Conservation (phyloP, 495 filamentous ascomycete species). For the Penicillium arizonense region DNA sequence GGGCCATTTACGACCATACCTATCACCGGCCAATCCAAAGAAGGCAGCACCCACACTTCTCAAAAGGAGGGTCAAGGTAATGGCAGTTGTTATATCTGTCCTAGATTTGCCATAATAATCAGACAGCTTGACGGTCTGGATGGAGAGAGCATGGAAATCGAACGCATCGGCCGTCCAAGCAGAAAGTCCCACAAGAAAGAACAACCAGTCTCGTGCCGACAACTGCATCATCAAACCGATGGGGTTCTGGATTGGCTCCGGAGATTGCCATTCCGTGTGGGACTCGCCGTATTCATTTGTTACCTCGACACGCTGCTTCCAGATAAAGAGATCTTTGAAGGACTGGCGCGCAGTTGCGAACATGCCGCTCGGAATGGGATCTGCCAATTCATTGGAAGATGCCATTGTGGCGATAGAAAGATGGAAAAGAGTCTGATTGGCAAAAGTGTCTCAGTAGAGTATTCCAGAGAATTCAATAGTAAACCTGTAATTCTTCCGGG, state of each 20-base stretch:
- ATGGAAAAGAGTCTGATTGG: neutral
- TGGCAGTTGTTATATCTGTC: conserved; percentile 69
- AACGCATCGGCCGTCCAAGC: conserved; percentile 72
- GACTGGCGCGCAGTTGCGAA: conserved; percentile 57
- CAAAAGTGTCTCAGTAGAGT: neutral
- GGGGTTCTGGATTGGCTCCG: conserved; percentile 59
- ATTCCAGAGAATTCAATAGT: neutral
- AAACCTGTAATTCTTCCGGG: neutral
- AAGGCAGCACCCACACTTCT: conserved; percentile 66
- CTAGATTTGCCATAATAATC: conserved; percentile 62
- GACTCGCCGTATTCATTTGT: conserved; percentile 54
- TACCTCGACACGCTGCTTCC: conserved; percentile 64
- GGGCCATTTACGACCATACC: conserved; percentile 77
- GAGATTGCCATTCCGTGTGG: conserved; percentile 57
- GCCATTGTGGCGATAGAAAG: conserved; percentile 1
- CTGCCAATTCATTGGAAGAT: conserved; percentile 48
- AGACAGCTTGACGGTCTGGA: conserved; percentile 67
- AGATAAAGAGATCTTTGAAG: conserved; percentile 61
- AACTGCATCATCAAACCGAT: conserved; percentile 58
- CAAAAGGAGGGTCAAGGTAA: conserved; percentile 71
- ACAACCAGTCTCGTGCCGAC: conserved; percentile 55
- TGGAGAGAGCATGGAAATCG: conserved; percentile 75
- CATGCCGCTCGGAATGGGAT: conserved; percentile 58
- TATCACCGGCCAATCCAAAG: conserved; percentile 72
- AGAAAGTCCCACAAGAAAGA: conserved; percentile 60